Base-by-base conservation (phyloP, 208 protist species). In the Leishmania tropica region DNA sequence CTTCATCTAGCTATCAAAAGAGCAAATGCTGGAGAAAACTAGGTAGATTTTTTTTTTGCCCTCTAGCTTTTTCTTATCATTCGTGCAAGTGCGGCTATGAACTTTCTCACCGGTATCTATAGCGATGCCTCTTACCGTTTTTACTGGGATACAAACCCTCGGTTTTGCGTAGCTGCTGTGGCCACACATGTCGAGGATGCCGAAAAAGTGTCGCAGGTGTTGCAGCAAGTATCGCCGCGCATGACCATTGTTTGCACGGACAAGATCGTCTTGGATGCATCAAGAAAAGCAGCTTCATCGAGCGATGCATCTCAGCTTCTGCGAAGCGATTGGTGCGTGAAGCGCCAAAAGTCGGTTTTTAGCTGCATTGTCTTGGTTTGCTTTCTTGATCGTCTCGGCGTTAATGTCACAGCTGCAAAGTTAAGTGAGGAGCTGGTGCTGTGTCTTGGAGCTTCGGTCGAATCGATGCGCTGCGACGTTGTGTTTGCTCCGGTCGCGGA, bases 81-180 rank as follows among this genome's bases (percentile, higher is more conserved):
- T 0, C 28, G 31, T 62, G 56, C 53, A 64, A 15, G 19, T 24
- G 11, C 13, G 40, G 51, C 15, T 76, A 93, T 93, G 90, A 86
- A 94, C 62, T 83, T 87, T 81, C 84, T 94, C 17, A 80, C 71
- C 47, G 51, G 80, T 6, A 24, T 89, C 0, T 92, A 94, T 71
- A 84, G 62, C 31, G 90, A 92, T 72, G 79, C 81, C 21, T 62
- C 47, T 54, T 94, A 94, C 80, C 62, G 81, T 17, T 53, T 68
- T 31, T 90, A 94, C 58, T 68, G 87, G 3, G 78, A 90, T 67
- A 78, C 47, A 51, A 83, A 70, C 54, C 90, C 90, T 10, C 76
- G 28, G 15, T 88, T 94, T 76, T 89, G 84, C 15, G 78, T 92
- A 37, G 86, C 82, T 1, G 76, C 80, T 2, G 73, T 94, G 11